These are phyloP conservation scores for Aspergillus wentii DNA, from an alignment of 495 filamentous ascomycete species.

Conservation along the genomic window DNA sequence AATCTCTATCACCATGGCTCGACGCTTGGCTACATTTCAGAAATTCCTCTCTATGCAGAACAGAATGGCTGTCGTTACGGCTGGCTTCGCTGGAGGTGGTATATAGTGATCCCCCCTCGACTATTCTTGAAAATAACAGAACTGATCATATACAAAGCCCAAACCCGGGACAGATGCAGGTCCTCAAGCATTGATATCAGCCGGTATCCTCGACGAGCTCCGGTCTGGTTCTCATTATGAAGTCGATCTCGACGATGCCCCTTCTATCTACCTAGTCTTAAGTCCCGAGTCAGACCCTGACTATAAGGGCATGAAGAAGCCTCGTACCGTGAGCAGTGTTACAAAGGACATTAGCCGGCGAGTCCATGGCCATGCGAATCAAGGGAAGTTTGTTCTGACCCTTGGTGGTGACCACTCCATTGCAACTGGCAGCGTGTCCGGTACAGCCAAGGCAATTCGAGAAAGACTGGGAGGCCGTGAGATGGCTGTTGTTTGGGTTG, in stretches of 20 bases:
- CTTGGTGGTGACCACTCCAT: constrained; percentile 86
- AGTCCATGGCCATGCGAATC: constrained; percentile 71
- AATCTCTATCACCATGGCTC: constrained; percentile 55
- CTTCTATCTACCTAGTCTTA: constrained; percentile 77
- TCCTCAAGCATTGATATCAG: constrained; percentile 83
- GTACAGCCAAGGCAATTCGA: constrained; percentile 65
- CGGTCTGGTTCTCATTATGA: constrained; percentile 80
- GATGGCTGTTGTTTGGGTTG: constrained; percentile 83
- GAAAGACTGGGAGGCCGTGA: constrained; percentile 67
- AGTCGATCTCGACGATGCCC: constrained; percentile 74
- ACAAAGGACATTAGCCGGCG: constrained; percentile 64
- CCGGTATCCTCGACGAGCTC: constrained; percentile 81
- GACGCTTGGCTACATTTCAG: constrained; percentile 67
- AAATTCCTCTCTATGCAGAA: constrained; percentile 75
- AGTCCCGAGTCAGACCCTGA: constrained; percentile 58
- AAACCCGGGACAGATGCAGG: constrained; percentile 92
- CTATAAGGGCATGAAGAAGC: too few species aligned
- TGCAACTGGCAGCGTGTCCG: constrained; percentile 77
- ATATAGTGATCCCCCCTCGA: constrained; percentile 67
- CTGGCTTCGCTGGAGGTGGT: constrained; percentile 96
- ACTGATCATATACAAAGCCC: constrained; percentile 58
- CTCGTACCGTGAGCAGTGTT: constrained; percentile 68
- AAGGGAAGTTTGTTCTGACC: constrained; percentile 75
- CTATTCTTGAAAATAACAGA: too few species aligned
- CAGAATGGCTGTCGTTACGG: constrained; percentile 87